Conservation (phyloP, 2,329 filamentous ascomycete species). For the Colletotrichum magnum region DNA sequence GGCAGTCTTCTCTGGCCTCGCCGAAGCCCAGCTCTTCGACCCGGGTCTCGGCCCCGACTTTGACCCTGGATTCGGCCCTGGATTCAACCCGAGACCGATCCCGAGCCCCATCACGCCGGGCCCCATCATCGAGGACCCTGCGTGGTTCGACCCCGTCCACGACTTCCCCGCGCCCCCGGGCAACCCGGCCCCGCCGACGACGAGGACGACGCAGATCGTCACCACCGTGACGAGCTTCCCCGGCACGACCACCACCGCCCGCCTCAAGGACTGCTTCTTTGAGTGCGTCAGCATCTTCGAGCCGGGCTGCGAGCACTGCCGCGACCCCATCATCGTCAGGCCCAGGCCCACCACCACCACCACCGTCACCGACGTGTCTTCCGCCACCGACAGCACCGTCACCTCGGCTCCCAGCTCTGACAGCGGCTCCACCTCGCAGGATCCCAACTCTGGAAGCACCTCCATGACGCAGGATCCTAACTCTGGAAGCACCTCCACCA, state of each 20-base stretch:
- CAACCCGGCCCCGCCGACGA: too few species aligned
- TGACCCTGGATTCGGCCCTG: neutral
- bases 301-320: neutral
- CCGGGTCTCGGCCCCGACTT: too few species aligned
- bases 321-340: neutral
- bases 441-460: neutral
- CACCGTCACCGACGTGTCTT: neutral
- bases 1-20: conserved; percentile 35
- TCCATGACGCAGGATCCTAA: conserved; percentile 2
- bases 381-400: neutral
- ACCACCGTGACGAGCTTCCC: too few species aligned
- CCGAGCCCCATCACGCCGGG: too few species aligned
- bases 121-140: neutral
- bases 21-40: conserved; percentile 9
- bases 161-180: conserved; percentile 25
- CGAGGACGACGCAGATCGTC: too few species aligned
- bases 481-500: neutral
- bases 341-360: neutral
- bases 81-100: neutral
- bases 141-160: neutral
- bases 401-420: conserved; percentile 1
- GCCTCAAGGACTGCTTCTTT: neutral
- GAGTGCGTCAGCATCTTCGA: neutral
- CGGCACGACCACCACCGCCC: conserved; percentile 3
- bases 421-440: neutral